These are phyloP conservation scores for Alternaria consortialis DNA, from an alignment of 2,329 filamentous ascomycete genomes.

Conservation along the genomic window DNA sequence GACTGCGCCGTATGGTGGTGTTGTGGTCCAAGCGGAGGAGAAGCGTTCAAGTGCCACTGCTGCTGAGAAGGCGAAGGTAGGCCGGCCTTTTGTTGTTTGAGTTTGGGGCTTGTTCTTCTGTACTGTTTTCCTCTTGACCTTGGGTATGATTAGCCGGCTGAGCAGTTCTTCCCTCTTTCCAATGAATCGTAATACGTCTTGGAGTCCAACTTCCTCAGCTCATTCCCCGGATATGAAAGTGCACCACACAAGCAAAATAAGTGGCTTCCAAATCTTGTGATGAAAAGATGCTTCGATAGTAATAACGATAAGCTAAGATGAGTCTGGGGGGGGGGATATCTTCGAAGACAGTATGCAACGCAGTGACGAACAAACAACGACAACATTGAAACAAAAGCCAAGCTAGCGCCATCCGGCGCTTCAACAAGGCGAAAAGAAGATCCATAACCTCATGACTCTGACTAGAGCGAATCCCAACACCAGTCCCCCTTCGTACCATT, in stretches of 20 bases:
- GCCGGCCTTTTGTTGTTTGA: constrained; percentile 23
- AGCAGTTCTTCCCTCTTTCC: neutral
- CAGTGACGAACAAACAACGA: neutral
- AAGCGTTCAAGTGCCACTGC: neutral
- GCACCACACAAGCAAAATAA: neutral
- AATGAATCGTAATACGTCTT: neutral
- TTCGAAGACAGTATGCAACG: constrained; percentile 16
- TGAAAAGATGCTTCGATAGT: constrained; percentile 1
- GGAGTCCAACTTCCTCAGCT: no score
- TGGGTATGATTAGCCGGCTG: neutral
- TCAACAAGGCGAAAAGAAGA: neutral
- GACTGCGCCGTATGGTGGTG: constrained; percentile 8
- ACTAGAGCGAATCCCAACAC: neutral
- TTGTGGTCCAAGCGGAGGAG: constrained; percentile 11
- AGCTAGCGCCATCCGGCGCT: constrained; percentile 1
- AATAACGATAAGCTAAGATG: constrained; percentile 17
- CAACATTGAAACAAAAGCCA: neutral
- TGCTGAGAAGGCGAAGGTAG: constrained; percentile 11
- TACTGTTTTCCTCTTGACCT: neutral
- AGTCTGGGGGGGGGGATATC: constrained; percentile 17
- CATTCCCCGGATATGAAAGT: neutral
- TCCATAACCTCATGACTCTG: constrained; percentile 9
- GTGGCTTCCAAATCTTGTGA: neutral
- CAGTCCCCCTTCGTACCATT: neutral
- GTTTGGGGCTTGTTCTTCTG: neutral